Evolutionary conservation across 2,329 filamentous ascomycete species (phyloP), one percentile per base, ranked within the genome.

Genomic region (Penicillium oxalicum): DNA sequence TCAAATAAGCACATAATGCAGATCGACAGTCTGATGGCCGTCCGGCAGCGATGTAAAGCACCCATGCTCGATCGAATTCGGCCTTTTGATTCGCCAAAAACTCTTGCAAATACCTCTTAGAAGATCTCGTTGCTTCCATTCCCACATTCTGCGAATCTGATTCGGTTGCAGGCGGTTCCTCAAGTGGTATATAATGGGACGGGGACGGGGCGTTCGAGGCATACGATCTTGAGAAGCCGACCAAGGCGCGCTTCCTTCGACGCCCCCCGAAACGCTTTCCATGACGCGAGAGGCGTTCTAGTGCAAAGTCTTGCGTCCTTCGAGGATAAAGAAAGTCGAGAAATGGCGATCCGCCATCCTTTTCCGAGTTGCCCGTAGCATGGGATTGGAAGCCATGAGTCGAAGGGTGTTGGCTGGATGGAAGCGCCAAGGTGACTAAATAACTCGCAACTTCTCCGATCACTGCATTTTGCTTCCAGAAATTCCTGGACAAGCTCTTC

Each of bases 291-390:
- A 61, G 42, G 44, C 60, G 59, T 6, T 56, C 58, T 7, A 47
- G 52, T 5, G 52, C 50, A 47, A 56, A 56, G 4, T 60, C 42
- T 44, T 62, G 62, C 5, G 64, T 59, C 36, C 56, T 55, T 11
- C 54, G 60, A n/a, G 70, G 70, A 37, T 70, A 73, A 12, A 73
- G 55, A 37, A 72, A 73, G 34, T 72, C 70, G 42, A 72, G 63
- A 27, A 65, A 59, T 13, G 62, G 59, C 24, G 55, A 47, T 39
- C 50, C 48, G 37, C 50, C 40, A 51, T 67, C 59, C 34, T 46
- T 52, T 13, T 51, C 26, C 37, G 46, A 46, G 40, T 42, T 49
- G 33, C 36, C 43, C 40, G 47, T 44, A 12, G 42, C 54, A 18
- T 53, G 38, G 37, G 48, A 48, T 41, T 42, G 50, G 35, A 42